A percentile compares a stretch with the other conserved stretches of the same genome.
Evolutionary conservation across 768 basidiomycete species (phyloP).

Genomic region (Guyanaporus albipodus): DNA sequence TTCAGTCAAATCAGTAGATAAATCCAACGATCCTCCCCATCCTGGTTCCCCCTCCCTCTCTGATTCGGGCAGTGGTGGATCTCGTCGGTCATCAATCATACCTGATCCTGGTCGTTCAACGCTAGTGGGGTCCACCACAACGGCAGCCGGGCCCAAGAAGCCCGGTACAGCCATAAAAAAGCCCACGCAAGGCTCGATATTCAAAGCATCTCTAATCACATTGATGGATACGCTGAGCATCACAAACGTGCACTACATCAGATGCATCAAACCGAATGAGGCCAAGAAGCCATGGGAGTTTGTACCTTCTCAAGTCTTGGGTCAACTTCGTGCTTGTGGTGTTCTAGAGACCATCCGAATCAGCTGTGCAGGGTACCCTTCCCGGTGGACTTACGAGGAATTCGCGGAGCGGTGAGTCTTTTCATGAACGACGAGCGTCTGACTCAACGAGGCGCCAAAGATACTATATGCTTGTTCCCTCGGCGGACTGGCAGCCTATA

Average conservation of each 20-base stretch:
- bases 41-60: conserved; percentile 75
- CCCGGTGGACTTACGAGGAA: conserved; percentile 97
- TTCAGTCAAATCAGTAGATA: conserved; percentile 61
- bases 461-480: conserved; percentile 95
- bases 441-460: conserved; percentile 40
- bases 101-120: conserved; percentile 82
- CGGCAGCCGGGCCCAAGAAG: conserved; percentile 47
- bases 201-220: conserved; percentile 89
- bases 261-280: conserved; percentile 99
- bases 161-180: conserved; percentile 76
- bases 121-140: conserved; percentile 50
- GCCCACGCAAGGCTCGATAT: conserved; percentile 97
- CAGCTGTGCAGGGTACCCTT: conserved; percentile 98
- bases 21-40: conserved; percentile 43
- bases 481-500: conserved; percentile 81
- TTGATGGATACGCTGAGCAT: conserved; percentile 97
- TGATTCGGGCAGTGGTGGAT: conserved; percentile 71
- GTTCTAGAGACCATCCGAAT: conserved; percentile 98
- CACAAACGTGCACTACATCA: conserved; percentile 98
- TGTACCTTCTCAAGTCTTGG: conserved; percentile 89
- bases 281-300: conserved; percentile 96
- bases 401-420: conserved; percentile 87
- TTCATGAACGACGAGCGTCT: conserved; percentile 6
- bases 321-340: conserved; percentile 96
- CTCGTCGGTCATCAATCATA: conserved; percentile 79